These are phyloP conservation scores for Beauveria asiatica DNA, from an alignment of 2,329 filamentous ascomycete genomes.

Conservation along the genomic window DNA sequence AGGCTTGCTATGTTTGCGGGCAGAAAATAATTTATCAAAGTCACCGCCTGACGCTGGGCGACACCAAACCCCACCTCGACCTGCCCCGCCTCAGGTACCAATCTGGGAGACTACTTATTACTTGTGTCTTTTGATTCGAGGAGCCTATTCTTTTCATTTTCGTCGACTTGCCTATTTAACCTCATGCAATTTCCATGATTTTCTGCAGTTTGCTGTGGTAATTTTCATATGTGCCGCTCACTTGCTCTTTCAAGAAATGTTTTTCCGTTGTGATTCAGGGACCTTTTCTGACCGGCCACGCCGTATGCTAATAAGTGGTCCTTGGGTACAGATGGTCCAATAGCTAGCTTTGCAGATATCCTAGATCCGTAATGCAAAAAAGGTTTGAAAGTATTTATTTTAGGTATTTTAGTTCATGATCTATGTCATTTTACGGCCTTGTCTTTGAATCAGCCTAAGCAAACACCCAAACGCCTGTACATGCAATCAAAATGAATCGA, in stretches of 20 bases:
- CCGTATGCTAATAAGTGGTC: background rate
- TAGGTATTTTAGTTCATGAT: constrained; percentile 3
- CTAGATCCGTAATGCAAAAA: too few species aligned
- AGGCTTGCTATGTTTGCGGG: constrained; percentile 16
- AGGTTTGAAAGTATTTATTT: background rate
- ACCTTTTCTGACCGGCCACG: background rate
- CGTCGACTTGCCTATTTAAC: background rate
- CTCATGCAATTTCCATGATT: background rate
- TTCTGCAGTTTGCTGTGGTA: background rate
- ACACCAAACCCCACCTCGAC: constrained; percentile 5
- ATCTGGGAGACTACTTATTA: constrained; percentile 1
- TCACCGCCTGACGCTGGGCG: constrained; percentile 19
- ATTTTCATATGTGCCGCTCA: background rate
- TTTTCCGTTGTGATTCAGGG: background rate
- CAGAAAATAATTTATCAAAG: constrained; percentile 22
- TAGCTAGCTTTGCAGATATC: background rate
- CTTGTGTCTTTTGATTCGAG: background rate
- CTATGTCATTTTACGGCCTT: background rate
- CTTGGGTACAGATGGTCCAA: background rate
- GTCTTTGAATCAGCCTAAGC: constrained; percentile 6
- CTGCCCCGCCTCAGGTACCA: constrained; percentile 8
- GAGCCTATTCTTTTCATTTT: too few species aligned
- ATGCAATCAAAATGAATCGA: constrained; percentile 16
- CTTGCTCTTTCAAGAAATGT: background rate
- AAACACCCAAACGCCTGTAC: constrained; percentile 22